Conservation (phyloP, 129 eudicot genomes). For the Flaveria linearis region DNA sequence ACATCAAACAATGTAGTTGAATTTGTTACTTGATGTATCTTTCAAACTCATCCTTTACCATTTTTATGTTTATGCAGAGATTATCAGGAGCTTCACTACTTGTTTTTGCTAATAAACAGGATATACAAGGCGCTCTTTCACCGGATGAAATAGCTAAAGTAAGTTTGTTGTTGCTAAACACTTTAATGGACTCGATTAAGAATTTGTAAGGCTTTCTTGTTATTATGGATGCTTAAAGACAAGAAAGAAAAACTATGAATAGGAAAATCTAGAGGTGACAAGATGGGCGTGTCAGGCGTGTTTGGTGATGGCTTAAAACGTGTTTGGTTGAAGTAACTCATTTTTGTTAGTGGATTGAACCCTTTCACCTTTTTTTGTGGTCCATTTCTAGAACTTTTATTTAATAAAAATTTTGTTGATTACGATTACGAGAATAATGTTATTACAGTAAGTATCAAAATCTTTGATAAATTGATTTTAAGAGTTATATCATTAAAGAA, state of each 20-base stretch:
- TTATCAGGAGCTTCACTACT: conserved; percentile 90
- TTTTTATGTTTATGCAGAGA: conserved; percentile 57
- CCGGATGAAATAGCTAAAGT: conserved; percentile 92
- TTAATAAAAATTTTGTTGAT: neutral
- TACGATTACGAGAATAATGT: neutral
- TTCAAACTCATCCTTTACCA: neutral
- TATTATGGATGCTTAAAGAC: conserved; percentile 8
- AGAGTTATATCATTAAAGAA: neutral
- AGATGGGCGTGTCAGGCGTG: neutral
- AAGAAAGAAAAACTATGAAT: neutral
- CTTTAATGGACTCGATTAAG: neutral
- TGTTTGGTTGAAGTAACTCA: neutral
- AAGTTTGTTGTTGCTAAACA: conserved; percentile 22
- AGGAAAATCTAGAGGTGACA: neutral
- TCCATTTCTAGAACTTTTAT: neutral
- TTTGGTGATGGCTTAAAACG: neutral
- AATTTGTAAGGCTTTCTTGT: neutral
- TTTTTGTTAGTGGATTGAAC: neutral
- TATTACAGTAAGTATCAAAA: neutral
- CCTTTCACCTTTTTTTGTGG: neutral
- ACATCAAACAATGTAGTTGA: neutral
- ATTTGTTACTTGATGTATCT: conserved; percentile 11
- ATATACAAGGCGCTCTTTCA: conserved; percentile 88
- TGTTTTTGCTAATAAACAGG: conserved; percentile 95
- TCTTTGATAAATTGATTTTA: neutral